phyloP scores from a whole-genome alignment of 2,329 filamentous ascomycete species.

The Simplicillium aogashimaense region DNA sequence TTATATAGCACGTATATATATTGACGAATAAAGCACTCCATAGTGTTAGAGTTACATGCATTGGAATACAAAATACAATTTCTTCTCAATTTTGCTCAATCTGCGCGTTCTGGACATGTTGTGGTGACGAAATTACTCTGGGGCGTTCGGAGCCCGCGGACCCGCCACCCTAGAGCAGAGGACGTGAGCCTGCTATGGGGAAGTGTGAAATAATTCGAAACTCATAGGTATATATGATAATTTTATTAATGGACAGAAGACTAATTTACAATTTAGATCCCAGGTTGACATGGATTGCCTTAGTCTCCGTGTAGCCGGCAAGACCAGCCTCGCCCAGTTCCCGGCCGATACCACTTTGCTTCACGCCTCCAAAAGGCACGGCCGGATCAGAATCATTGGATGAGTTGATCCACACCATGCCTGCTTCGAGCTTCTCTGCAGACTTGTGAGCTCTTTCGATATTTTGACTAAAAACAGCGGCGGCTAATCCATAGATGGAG shows the following conservation, averaged over 20 bases:
- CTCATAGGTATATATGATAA: not conserved
- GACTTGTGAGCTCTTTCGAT: conserved; percentile 37
- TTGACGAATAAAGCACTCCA: no score
- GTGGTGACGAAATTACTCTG: no score
- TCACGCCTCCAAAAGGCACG: conserved; percentile 35
- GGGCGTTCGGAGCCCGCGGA: no score
- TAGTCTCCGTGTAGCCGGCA: conserved; percentile 31
- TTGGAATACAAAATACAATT: no score
- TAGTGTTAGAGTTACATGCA: no score
- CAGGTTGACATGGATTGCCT: conserved; percentile 34
- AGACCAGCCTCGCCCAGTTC: conserved; percentile 35
- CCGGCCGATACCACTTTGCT: conserved; percentile 37
- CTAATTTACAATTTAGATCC: conserved; percentile 19
- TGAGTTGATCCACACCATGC: conserved; percentile 45
- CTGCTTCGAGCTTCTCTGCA: conserved; percentile 48
- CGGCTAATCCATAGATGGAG: conserved; percentile 50
- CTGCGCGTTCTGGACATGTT: no score
- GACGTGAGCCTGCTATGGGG: no score
- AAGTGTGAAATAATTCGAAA: not conserved
- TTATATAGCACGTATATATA: no score
- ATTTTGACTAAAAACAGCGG: conserved; percentile 52
- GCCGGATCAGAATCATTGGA: conserved; percentile 32
- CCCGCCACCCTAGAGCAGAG: no score
- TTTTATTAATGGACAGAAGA: not conserved
- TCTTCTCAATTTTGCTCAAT: no score